Percentiles rank a stretch among this genome's conserved stretches.
Evolutionary conservation across 2,329 filamentous ascomycete species (phyloP).

Genomic region (Aspergillus fijiensis): DNA sequence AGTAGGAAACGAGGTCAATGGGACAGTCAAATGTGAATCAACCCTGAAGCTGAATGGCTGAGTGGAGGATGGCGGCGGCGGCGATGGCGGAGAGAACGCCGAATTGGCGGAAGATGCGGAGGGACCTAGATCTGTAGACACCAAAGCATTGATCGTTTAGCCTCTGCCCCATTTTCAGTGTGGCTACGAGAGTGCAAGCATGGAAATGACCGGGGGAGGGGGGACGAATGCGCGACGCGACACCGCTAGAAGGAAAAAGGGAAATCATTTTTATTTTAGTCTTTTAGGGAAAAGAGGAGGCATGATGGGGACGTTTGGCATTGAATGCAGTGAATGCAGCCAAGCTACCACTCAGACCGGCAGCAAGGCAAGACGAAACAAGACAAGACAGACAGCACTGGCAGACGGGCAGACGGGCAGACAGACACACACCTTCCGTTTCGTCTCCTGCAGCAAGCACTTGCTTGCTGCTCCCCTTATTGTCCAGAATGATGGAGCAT

Average conservation of each 20-base stretch:
- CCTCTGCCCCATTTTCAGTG: conserved; percentile 9
- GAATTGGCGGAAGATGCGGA: conserved; percentile 40
- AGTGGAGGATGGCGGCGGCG: conserved; percentile 29
- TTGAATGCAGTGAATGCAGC: conserved; percentile 10
- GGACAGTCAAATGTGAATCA: conserved; percentile 32
- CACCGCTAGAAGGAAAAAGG: background rate
- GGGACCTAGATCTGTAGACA: conserved; percentile 37
- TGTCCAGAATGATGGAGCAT: conserved; percentile 48
- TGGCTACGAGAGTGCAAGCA: background rate
- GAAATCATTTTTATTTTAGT: background rate
- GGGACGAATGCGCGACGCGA: background rate
- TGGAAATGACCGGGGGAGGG: background rate
- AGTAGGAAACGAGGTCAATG: conserved; percentile 34
- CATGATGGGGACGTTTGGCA: background rate
- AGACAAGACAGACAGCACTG: too few relatives aligned
- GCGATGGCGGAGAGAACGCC: conserved; percentile 34
- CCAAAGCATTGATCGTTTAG: conserved; percentile 15
- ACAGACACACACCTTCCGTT: conserved; percentile 44
- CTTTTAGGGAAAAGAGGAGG: background rate
- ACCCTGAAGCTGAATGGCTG: conserved; percentile 30
- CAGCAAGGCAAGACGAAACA: too few relatives aligned
- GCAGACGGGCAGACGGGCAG: conserved; percentile 1
- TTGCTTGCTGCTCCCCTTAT: conserved; percentile 49
- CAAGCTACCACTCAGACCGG: conserved; percentile 8
- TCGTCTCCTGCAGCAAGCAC: conserved; percentile 50